These are phyloP conservation scores for Rhododendron kiyosumense DNA, from an alignment of 148 eudicot genomes.

Conservation along the genomic window DNA sequence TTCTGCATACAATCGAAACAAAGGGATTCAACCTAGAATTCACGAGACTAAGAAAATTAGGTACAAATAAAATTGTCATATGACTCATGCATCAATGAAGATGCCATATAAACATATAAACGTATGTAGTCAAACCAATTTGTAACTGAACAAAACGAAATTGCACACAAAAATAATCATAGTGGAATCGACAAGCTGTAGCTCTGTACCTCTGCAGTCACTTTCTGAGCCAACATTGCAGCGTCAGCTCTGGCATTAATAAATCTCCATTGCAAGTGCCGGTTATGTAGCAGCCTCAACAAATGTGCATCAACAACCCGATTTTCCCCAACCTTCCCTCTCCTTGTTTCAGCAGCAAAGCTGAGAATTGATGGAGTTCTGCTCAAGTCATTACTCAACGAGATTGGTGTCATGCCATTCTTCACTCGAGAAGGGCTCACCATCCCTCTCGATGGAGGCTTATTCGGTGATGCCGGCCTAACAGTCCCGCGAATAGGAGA, in stretches of 20 bases:
- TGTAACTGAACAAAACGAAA: background rate
- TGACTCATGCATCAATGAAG: background rate
- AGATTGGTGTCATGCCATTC: conserved; percentile 21
- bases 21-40: background rate
- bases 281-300: conserved; percentile 58
- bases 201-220: conserved; percentile 83
- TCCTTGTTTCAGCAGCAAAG: conserved; percentile 54
- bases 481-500: conserved; percentile 61
- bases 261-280: conserved; percentile 83
- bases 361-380: conserved; percentile 52
- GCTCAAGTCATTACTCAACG: conserved; percentile 17
- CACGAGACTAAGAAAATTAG: background rate
- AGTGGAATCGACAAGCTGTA: conserved; percentile 18
- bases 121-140: background rate
- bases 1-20: background rate
- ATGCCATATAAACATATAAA: background rate
- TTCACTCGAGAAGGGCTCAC: conserved; percentile 58
- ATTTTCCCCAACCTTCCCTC: conserved; percentile 62
- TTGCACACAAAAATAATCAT: background rate
- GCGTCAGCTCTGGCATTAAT: conserved; percentile 69
- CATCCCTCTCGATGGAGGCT: conserved; percentile 36
- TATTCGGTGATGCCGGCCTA: conserved; percentile 29
- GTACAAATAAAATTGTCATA: background rate
- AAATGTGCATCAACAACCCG: conserved; percentile 64
- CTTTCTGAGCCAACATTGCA: conserved; percentile 42